Percentiles rank a stretch among this genome's conserved stretches.
phyloP scores from a whole-genome alignment of 2,329 filamentous ascomycete genomes.

The Aspergillus flavus region DNA sequence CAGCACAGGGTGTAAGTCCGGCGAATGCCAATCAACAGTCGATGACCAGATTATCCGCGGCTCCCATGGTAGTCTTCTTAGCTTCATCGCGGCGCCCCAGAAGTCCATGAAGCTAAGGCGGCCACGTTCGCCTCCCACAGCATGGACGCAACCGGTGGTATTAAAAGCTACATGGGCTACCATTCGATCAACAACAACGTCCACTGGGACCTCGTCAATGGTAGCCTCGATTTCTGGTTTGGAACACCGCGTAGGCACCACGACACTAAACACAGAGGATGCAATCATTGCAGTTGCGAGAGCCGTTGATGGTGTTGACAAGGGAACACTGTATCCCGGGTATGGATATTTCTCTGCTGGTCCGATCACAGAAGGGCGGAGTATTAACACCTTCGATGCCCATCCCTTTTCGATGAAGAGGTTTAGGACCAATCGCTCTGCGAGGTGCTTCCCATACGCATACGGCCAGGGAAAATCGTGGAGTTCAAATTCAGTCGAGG shows the following conservation, averaged over 20 bases:
- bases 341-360: conserved; percentile 26
- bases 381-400: conserved; percentile 10
- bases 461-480: conserved; percentile 17
- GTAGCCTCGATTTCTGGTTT: conserved; percentile 22
- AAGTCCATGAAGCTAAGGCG: background rate
- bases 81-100: background rate
- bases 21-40: background rate
- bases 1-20: background rate
- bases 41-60: background rate
- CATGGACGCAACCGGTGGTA: background rate
- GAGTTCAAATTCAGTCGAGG: conserved; percentile 4
- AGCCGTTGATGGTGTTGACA: conserved; percentile 22
- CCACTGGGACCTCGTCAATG: conserved; percentile 29
- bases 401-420: background rate
- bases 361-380: conserved; percentile 27
- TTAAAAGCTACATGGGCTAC: background rate
- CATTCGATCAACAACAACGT: conserved; percentile 27
- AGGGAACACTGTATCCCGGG: conserved; percentile 22
- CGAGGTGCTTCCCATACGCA: conserved; percentile 19
- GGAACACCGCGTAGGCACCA: conserved; percentile 20
- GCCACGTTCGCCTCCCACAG: background rate
- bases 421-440: conserved; percentile 9
- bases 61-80: background rate
- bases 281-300: conserved; percentile 10
- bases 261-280: background rate